Base-by-base conservation (phyloP, 139 green algal species). In the Picochlorum sp. region DNA sequence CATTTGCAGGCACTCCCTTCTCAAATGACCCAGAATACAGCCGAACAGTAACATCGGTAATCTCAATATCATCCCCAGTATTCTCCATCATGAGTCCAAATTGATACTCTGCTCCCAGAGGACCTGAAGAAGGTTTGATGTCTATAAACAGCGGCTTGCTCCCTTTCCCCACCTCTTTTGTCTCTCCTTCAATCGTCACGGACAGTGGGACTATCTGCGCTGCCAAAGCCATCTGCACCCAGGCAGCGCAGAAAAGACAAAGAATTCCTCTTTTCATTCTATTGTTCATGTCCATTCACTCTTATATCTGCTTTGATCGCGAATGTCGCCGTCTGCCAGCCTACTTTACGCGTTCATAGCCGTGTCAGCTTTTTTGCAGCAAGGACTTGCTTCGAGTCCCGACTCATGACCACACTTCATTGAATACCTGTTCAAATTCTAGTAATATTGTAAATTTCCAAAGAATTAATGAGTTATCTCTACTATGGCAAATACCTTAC, bases 1-100 rank as follows among this genome's bases (percentile, higher is more conserved):
- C 24, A 50, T 26, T 43, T 12, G 7, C 16, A 50, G 52, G 52
- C 20, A 59, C 52, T 8, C 25, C 24, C 7, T 33, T 44, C 12
- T 28, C 33, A 59, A 59, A 59, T 12, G 52, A 59, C 20, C 52
- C 52, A 18, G 18, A n/a, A 45, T 50, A 44, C n/a, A 59, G 20
- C n/a, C 7, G n/a, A 20, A 43, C 52, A 16, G 24, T 24, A 14
- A 59, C 52, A 20, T 28, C 7, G 20, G n/a, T 50, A 30, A 59
- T 59, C 2, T 18, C 8, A 7, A 30, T 30, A 7, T 43, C 7
- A 18, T 13, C 6, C 20, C 52, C 52, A 61, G 55, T 35, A 37
- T 61, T 61, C 22, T 22, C 24, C 24, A 61, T 45, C 40, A 32
- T 12, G 31, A 61, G 30, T 18, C 33, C 4, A 16, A 61, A 14